Evolutionary conservation across 2,329 filamentous ascomycete species (phyloP).

Genomic region (Cercospora beticola): DNA sequence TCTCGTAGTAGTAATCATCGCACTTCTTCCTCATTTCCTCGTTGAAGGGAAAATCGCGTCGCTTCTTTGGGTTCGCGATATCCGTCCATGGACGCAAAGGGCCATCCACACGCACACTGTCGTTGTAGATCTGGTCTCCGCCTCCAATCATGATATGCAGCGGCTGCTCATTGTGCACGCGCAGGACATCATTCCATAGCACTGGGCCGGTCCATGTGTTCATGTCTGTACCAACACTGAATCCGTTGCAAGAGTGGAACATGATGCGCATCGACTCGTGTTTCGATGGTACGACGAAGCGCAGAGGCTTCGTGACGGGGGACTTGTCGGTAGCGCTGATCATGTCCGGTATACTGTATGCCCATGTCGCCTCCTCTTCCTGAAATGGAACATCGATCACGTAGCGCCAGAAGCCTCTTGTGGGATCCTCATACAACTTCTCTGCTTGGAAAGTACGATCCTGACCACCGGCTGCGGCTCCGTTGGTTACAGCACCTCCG

Average conservation of each 20-base stretch:
- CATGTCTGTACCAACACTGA: slow-evolving; percentile 65
- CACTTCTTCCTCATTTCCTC: slow-evolving; percentile 62
- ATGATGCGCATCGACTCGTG: slow-evolving; percentile 67
- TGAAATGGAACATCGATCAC: slow-evolving; percentile 63
- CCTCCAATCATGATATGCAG: slow-evolving; percentile 79
- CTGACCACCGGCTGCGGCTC: slow-evolving; percentile 23
- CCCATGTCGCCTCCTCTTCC: slow-evolving; percentile 73
- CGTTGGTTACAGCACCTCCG: slow-evolving; percentile 28
- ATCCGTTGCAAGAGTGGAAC: slow-evolving; percentile 69
- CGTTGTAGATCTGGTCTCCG: slow-evolving; percentile 80
- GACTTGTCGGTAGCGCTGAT: slow-evolving; percentile 37
- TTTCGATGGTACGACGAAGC: slow-evolving; percentile 59
- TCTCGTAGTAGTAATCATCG: slow-evolving; percentile 62
- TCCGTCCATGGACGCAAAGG: slow-evolving; percentile 68
- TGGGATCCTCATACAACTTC: slow-evolving; percentile 60
- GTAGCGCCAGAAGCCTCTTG: slow-evolving; percentile 62
- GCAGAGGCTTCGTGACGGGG: slow-evolving; percentile 40
- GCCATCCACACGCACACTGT: slow-evolving; percentile 78
- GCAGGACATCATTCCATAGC: slow-evolving; percentile 65
- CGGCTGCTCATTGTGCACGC: slow-evolving; percentile 58
- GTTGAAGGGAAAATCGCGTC: slow-evolving; percentile 61
- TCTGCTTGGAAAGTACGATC: slow-evolving; percentile 47
- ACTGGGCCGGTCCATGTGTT: slow-evolving; percentile 60
- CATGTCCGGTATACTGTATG: slow-evolving; percentile 71
- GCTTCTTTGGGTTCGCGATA: slow-evolving; percentile 61